Conservation (phyloP, 129 eudicot species). For the carrot (Daucus carota) region DNA sequence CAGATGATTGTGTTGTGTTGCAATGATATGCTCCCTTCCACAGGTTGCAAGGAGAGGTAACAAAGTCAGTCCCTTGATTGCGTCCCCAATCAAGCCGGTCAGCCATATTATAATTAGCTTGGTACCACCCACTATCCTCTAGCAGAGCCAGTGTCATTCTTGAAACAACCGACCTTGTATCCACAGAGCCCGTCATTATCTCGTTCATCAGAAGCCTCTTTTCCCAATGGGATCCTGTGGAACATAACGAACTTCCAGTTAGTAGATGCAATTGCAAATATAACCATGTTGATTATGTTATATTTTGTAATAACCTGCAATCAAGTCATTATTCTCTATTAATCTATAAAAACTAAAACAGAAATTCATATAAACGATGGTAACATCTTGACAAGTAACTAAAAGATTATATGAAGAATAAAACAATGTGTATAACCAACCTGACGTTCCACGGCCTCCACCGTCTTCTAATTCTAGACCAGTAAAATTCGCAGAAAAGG, state of each 20-base stretch:
- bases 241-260: background rate
- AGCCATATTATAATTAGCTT: constrained; percentile 90
- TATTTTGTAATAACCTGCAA: background rate
- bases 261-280: background rate
- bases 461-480: constrained; percentile 97
- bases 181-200: constrained; percentile 99
- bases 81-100: constrained; percentile 95
- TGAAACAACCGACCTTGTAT: constrained; percentile 91
- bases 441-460: constrained; percentile 99
- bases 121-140: constrained; percentile 97
- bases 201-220: constrained; percentile 98
- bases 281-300: background rate
- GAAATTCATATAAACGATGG: constrained; percentile 22
- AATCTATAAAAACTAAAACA: background rate
- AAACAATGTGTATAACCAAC: constrained; percentile 19
- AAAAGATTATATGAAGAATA: background rate
- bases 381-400: constrained; percentile 43
- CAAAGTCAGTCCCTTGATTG: constrained; percentile 87
- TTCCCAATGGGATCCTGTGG: constrained; percentile 98
- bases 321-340: background rate
- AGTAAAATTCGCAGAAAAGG: constrained; percentile 85
- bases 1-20: constrained; percentile 79
- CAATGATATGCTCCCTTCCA: constrained; percentile 99
- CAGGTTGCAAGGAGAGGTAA: constrained; percentile 71
- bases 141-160: constrained; percentile 90